A percentile compares a stretch with the other conserved stretches of the same genome.
phyloP scores from a whole-genome alignment of 1,284 basidiomycete genomes.

The Dichomitus squalens region DNA sequence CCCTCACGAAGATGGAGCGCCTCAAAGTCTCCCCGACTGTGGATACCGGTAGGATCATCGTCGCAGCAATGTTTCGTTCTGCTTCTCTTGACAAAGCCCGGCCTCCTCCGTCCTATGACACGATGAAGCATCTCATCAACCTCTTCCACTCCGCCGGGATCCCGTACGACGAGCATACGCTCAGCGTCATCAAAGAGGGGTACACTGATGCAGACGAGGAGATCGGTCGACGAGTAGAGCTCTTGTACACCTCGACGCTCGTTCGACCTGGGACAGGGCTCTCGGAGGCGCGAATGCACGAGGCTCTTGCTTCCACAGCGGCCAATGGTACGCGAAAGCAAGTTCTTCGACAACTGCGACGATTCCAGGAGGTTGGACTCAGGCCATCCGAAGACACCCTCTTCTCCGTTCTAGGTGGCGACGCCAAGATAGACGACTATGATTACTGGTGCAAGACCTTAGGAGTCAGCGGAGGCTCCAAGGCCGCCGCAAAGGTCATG shows the following conservation, averaged over 20 bases:
- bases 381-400: conserved; percentile 38
- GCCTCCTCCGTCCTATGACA: conserved; percentile 7
- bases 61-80: conserved; percentile 17
- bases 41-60: conserved; percentile 17
- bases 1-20: conserved; percentile 12
- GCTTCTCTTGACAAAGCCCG: neutral
- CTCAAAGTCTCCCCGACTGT: conserved; percentile 6
- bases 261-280: neutral
- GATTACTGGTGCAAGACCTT: conserved; percentile 44
- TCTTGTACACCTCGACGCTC: conserved; percentile 2
- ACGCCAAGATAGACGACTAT: conserved; percentile 43
- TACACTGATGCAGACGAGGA: conserved; percentile 2
- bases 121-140: conserved; percentile 20
- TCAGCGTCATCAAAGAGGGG: conserved; percentile 4
- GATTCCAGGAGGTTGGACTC: conserved; percentile 37
- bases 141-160: neutral
- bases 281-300: conserved; percentile 3
- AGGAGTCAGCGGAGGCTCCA: conserved; percentile 38
- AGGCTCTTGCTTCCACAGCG: neutral
- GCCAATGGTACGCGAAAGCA: neutral
- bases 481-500: conserved; percentile 57
- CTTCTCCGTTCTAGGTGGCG: conserved; percentile 38
- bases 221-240: conserved; percentile 3
- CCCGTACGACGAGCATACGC: conserved; percentile 8
- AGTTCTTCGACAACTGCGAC: conserved; percentile 14